A percentile compares a stretch with the other conserved stretches of the same genome.
These are phyloP conservation scores for Solioccasus polychromus DNA, from an alignment of 768 basidiomycete species.

Conservation along the genomic window DNA sequence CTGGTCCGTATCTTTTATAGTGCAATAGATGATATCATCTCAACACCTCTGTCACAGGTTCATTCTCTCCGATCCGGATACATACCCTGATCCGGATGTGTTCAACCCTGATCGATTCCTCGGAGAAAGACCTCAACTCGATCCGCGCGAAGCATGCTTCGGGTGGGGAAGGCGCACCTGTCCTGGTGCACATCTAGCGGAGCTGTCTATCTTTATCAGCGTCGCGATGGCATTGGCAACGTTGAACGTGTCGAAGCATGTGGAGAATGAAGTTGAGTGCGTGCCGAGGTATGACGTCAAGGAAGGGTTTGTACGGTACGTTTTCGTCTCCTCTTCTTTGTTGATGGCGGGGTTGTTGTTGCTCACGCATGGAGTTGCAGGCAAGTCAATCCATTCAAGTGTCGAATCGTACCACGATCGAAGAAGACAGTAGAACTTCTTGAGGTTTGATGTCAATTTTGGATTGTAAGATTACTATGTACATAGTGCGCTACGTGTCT, in stretches of 20 bases:
- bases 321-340: no score
- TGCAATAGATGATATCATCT: neutral
- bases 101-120: conserved; percentile 15
- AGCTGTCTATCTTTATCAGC: conserved; percentile 7
- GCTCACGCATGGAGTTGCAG: no score
- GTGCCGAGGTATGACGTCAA: neutral
- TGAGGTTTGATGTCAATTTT: neutral
- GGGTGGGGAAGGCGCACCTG: conserved; percentile 11
- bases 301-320: neutral
- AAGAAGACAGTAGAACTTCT: conserved; percentile 1
- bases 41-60: neutral
- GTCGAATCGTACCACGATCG: conserved; percentile 1
- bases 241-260: conserved; percentile 3
- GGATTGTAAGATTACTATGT: no score
- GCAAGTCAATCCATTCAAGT: conserved; percentile 12
- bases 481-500: no score
- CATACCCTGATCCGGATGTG: conserved; percentile 7
- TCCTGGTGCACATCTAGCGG: conserved; percentile 4
- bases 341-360: no score
- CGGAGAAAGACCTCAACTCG: neutral
- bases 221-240: conserved; percentile 6
- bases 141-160: conserved; percentile 11
- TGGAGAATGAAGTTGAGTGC: neutral
- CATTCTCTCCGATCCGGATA: conserved; percentile 7
- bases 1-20: no score